A percentile compares a stretch with the other conserved stretches of the same genome.
These are phyloP conservation scores for Fusarium solani-melongenae DNA, from an alignment of 2,329 filamentous ascomycete genomes.

Conservation along the genomic window DNA sequence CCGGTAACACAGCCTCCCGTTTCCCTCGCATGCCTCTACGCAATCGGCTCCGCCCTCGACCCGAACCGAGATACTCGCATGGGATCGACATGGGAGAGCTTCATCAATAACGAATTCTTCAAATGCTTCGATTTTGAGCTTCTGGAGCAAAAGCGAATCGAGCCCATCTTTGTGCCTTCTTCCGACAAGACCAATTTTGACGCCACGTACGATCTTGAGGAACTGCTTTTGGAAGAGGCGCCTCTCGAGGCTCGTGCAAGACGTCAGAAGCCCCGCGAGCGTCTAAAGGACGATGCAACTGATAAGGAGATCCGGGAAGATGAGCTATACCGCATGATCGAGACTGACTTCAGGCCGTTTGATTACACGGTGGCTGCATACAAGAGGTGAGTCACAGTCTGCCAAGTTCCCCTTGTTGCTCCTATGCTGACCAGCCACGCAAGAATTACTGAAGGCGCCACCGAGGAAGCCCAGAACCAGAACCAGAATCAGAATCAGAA, in stretches of 20 bases:
- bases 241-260: conserved; percentile 92
- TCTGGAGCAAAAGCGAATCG: conserved; percentile 86
- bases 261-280: conserved; percentile 92
- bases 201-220: conserved; percentile 96
- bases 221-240: conserved; percentile 91
- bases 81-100: conserved; percentile 87
- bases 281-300: conserved; percentile 92
- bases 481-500: neutral
- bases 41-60: conserved; percentile 85
- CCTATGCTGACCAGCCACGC: conserved; percentile 28
- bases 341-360: conserved; percentile 92
- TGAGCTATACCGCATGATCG: conserved; percentile 93
- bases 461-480: conserved; percentile 13
- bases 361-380: conserved; percentile 91
- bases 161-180: conserved; percentile 91
- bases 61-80: conserved; percentile 83
- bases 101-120: conserved; percentile 92
- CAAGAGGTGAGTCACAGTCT: conserved; percentile 68
- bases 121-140: conserved; percentile 83
- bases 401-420: neutral
- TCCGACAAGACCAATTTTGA: conserved; percentile 99
- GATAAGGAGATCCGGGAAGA: conserved; percentile 95
- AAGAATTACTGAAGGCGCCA: conserved; percentile 50
- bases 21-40: conserved; percentile 86
- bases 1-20: conserved; percentile 94